Percentiles rank a stretch among this genome's conserved stretches.
Conservation (phyloP, 139 green algal species). For the Klebsormidium nitens region DNA sequence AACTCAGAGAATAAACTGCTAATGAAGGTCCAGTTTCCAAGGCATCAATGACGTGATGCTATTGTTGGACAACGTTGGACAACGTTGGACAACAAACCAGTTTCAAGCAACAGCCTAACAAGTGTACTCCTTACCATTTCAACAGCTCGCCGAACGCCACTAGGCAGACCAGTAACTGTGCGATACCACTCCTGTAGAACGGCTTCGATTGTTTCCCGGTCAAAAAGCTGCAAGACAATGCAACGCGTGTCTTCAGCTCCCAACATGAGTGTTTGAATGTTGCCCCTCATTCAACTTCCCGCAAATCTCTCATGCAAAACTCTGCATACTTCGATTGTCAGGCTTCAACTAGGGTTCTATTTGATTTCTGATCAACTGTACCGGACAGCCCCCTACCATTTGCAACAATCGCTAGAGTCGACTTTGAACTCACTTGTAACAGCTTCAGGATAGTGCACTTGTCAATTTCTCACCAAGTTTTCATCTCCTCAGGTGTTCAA, state of each 20-base stretch:
- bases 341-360: too few species aligned
- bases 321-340: too few species aligned
- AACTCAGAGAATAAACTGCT: background rate
- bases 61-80: background rate
- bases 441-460: too few species aligned
- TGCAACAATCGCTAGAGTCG: too few species aligned
- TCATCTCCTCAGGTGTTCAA: background rate
- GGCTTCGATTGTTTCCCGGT: constrained; percentile 74
- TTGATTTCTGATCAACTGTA: too few species aligned
- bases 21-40: background rate
- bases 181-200: constrained; percentile 88
- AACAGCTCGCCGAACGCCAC: constrained; percentile 78
- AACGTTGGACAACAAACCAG: background rate
- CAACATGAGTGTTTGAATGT: too few species aligned
- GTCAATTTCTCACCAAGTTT: too few species aligned
- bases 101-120: background rate
- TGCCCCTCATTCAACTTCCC: too few species aligned
- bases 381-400: too few species aligned
- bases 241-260: too few species aligned
- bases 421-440: too few species aligned
- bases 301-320: too few species aligned
- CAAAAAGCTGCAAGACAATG: constrained; percentile 66
- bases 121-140: constrained; percentile 63
- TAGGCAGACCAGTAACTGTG: constrained; percentile 76
- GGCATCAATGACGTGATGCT: background rate